Base-by-base conservation (phyloP, 2,329 filamentous ascomycete genomes). In the Microthyrium microscopicum region DNA sequence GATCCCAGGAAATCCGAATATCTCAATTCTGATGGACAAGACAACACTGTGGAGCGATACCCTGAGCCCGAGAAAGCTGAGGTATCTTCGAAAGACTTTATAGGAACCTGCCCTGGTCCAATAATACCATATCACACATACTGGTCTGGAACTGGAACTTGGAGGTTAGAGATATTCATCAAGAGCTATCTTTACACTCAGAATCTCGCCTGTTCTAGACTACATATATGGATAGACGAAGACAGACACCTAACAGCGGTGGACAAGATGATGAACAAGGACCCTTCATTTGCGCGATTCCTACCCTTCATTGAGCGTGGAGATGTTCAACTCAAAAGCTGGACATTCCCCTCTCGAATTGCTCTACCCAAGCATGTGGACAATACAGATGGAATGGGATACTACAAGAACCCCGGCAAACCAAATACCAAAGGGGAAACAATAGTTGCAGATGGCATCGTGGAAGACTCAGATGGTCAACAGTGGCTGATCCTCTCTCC, bases 171-270 rank as follows among this genome's bases (percentile, higher is more conserved):
- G 41, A 52, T 64, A 20, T 69, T 70, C 41, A 51, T 69, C 51
- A 70, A 70, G 51, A 61, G 60, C 35, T 66, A 69, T 43, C 56
- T 70, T 1, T 62, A 69, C 44, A 68, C 65, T 1, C 66, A 70
- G 39, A 68, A 69, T 38, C 47, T 69, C 18, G 60, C 66, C 7
- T 70, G 66, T 44, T 65, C 60, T 20, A 55, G 62, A 20, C 51
- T 70, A 5, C 65, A 56, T 50, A 44, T 70, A 4, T 70, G 66
- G 66, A 51, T 69, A 9, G 66, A 70, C 43, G 57, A 58, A 20
- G 66, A 70, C 44, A 54, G 55, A 31, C 58, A 64, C 42, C 60
- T 62, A 0, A 55, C 59, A 11, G 64, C 64, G 3, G 57, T 67
- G 2, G 48, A 61, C 5, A 55, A 63, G 40, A 66, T 69, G 62